Evolutionary conservation across 2,329 filamentous ascomycete species (phyloP), one percentile per base, ranked within the genome.

Genomic region (Teratosphaeria zuluensis): DNA sequence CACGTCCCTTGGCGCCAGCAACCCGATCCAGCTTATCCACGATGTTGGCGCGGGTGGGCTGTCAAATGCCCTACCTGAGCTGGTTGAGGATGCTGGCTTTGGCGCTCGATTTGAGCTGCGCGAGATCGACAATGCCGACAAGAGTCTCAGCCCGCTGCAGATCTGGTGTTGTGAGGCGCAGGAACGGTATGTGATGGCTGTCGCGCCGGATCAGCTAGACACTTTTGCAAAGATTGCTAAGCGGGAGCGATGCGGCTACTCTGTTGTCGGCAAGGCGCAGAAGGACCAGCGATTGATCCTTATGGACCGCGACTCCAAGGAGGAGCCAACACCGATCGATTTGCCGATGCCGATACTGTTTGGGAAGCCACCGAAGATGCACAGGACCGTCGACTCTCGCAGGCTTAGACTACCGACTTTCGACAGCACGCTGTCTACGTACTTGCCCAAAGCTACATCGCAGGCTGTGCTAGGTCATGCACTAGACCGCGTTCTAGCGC

Each of bases 121-220:
- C 63, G 90, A 97, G 69, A 82, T 99, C 42, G 91, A 96, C 71
- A 96, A 84, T 71, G 89, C 90, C 1, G 94, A 97, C 74, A 84
- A 81, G 63, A 88, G 90, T 70, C 92, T 99, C 88, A 96, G 90
- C 69, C 94, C 94, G 21, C 83, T 99, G 59, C 90, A 97, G 72
- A 96, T 99, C 53, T 97, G 92, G 92, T 96, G 94, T 74, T 95
- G 92, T 67, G 92, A 97, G 73, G 90, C 94, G 0, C 94, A 99
- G 72, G 94, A 99, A 75, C 83, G 94, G 72, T 99, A 99, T 68
- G 94, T 99, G 7, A 78, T 99, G 67, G 86, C 95, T 8, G 85
- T 99, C 62, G 90, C 92, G 61, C 83, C 84, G 56, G 87, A 94
- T 21, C 81, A 85, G 56, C 82, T 97, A 69, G 91, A 92, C 67